Base-by-base conservation (phyloP, 164 flowering plant genomes). In the Protea cynaroides region DNA sequence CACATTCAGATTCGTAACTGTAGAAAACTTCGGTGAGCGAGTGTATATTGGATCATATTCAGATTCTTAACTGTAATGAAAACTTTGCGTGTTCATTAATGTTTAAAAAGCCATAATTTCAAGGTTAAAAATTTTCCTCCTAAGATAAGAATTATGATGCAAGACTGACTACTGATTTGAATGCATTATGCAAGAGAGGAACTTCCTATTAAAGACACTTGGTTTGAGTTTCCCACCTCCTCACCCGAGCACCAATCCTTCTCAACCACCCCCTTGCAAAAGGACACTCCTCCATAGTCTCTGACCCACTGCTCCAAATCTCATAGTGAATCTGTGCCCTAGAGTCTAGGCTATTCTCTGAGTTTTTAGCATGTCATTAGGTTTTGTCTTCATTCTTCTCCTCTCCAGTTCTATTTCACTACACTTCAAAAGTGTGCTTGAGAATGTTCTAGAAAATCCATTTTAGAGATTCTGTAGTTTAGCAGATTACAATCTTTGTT, bases 281-380 rank as follows among this genome's bases (percentile, higher is more conserved):
- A 83, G 95, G 75, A 86, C 87, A 68, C 93, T 92, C 63, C 91
- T 86, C 63, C 85, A 87, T 22, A 84, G 90, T 74, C 87, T 93
- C 66, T 93, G 77, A 81, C 61, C 67, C 34, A 63, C n/a, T n/a
- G n/a, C 64, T 66, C 49, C 66, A 53, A 51, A 24, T 43, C 36
- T 40, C 9, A 62, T 55, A 65, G 22, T 25, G 62, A 52, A 17
- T 11, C 43, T 61, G 50, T 62, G 56, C 40, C 67, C 57, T 61
- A 52, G 40, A 43, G n/a, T n/a, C n/a, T n/a, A n/a, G n/a, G n/a
- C 54, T 52, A 43, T 60, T 63, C 59, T 51, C 34, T 53, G 36
- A 64, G 54, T 63, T 62, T 38, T 69, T 40, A 56, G 51, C n/a
- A 51, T 44, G 9, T n/a, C 62, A 40, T 69, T 56, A 59, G 67